Percentiles rank a stretch among this genome's conserved stretches.
Evolutionary conservation across 2,329 filamentous ascomycete species (phyloP).

Genomic region (Pseudohalonectria lignicola): DNA sequence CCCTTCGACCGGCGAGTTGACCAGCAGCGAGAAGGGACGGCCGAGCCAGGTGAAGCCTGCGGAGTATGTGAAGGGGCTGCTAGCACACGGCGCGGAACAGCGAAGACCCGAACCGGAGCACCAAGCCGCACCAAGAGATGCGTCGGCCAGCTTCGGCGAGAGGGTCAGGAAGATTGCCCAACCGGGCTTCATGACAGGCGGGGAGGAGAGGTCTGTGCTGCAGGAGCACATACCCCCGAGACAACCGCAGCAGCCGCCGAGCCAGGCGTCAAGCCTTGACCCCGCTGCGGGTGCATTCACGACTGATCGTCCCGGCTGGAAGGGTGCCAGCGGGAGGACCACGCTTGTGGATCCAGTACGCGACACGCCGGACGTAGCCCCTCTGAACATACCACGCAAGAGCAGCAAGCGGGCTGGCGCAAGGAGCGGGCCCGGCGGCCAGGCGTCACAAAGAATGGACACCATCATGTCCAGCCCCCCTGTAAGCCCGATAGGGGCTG

Average conservation of each 20-base stretch:
- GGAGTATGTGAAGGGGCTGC: slow-evolving; percentile 25
- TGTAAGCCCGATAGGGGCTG: slow-evolving; percentile 16
- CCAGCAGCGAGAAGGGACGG: slow-evolving; percentile 41
- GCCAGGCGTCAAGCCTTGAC: slow-evolving; percentile 13
- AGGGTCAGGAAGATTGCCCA: slow-evolving; percentile 26
- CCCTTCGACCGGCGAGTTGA: slow-evolving; percentile 55
- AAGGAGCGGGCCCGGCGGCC: slow-evolving; percentile 9
- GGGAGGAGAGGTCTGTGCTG: slow-evolving; percentile 1
- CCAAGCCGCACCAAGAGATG: slow-evolving; percentile 10
- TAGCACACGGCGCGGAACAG: not conserved
- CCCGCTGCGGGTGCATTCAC: slow-evolving; percentile 22
- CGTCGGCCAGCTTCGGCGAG: slow-evolving; percentile 29
- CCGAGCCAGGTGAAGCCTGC: slow-evolving; percentile 45
- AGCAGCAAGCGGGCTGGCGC: slow-evolving; percentile 27
- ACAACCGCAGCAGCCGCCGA: not conserved
- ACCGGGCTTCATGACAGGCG: slow-evolving; percentile 16
- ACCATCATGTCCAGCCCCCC: slow-evolving; percentile 14
- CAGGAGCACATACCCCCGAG: not conserved
- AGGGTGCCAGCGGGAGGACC: slow-evolving; percentile 59
- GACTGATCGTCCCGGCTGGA: slow-evolving; percentile 50
- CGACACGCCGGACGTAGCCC: slow-evolving; percentile 44
- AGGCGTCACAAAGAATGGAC: slow-evolving; percentile 1
- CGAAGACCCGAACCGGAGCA: not conserved
- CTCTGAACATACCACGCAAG: slow-evolving; percentile 44
- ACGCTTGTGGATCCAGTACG: slow-evolving; percentile 52